Percentiles rank a stretch among this genome's conserved stretches.
phyloP scores from a whole-genome alignment of 2,329 filamentous ascomycete species.

The Paradendryphiella salina region DNA sequence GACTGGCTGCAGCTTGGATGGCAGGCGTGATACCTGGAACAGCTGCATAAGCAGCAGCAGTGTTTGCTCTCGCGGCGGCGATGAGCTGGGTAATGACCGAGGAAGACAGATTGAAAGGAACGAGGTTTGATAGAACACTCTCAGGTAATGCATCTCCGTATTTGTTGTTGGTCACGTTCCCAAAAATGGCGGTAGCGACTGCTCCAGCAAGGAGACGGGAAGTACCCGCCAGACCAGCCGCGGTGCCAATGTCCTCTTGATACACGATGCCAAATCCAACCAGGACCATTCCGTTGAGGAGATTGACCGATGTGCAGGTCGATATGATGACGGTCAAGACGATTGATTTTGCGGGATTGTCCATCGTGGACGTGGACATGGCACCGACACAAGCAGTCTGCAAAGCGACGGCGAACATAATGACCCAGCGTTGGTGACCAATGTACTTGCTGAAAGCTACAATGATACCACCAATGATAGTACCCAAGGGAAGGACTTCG shows the following conservation, averaged over 20 bases:
- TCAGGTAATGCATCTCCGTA: slow-evolving; percentile 23
- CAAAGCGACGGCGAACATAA: slow-evolving; percentile 31
- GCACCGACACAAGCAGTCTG: slow-evolving; percentile 37
- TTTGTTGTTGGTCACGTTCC: slow-evolving; percentile 37
- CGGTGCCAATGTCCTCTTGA: slow-evolving; percentile 39
- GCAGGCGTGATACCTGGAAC: slow-evolving; percentile 37
- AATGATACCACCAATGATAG: slow-evolving; percentile 36
- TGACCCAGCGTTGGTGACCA: slow-evolving; percentile 37
- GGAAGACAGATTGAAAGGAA: slow-evolving; percentile 22
- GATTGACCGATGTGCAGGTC: slow-evolving; percentile 32
- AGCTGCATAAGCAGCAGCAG: slow-evolving; percentile 30
- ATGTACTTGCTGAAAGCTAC: slow-evolving; percentile 36
- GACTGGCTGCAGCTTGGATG: slow-evolving; percentile 29
- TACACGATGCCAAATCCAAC: slow-evolving; percentile 38
- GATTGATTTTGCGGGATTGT: slow-evolving; percentile 32
- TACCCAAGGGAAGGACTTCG: slow-evolving; percentile 32
- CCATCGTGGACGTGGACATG: slow-evolving; percentile 31
- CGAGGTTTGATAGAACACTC: slow-evolving; percentile 21
- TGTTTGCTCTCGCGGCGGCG: slow-evolving; percentile 28
- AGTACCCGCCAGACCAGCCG: slow-evolving; percentile 37
- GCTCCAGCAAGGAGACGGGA: slow-evolving; percentile 35
- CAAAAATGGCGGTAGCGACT: slow-evolving; percentile 36
- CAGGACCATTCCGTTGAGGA: slow-evolving; percentile 37
- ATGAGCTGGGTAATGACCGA: slow-evolving; percentile 22
- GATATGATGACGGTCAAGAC: slow-evolving; percentile 37